phyloP scores from a whole-genome alignment of 768 basidiomycete species.

The Lyophyllum atratum region DNA sequence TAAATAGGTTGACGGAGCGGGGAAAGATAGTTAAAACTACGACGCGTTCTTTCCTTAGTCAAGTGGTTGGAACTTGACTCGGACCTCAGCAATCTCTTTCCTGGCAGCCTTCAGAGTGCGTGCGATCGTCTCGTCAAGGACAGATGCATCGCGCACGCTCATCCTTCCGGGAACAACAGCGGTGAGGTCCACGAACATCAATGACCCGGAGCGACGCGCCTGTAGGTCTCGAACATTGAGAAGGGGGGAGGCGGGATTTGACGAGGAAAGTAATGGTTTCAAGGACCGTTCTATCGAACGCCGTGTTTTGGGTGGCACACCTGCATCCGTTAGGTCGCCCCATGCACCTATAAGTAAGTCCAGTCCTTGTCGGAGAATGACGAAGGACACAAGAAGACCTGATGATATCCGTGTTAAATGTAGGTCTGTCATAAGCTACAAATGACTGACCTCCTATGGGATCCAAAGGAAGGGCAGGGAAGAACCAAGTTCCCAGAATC shows the following conservation, averaged over 20 bases:
- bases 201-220: slow-evolving; percentile 77
- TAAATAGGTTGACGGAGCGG: not conserved
- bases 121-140: slow-evolving; percentile 64
- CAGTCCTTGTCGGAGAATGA: slow-evolving; percentile 82
- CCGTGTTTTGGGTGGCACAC: slow-evolving; percentile 61
- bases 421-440: not conserved
- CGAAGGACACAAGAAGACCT: slow-evolving; percentile 88
- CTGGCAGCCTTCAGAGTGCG: slow-evolving; percentile 52
- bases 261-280: slow-evolving; percentile 47
- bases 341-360: slow-evolving; percentile 68
- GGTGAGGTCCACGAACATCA: slow-evolving; percentile 81
- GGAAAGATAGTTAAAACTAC: not conserved
- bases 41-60: slow-evolving; percentile 1
- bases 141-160: slow-evolving; percentile 58
- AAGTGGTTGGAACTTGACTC: slow-evolving; percentile 57
- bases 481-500: slow-evolving; percentile 87
- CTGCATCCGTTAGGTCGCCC: slow-evolving; percentile 83
- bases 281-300: slow-evolving; percentile 56
- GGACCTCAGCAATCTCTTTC: slow-evolving; percentile 73
- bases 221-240: slow-evolving; percentile 57
- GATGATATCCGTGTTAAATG: not conserved
- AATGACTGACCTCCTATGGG: slow-evolving; percentile 80
- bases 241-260: slow-evolving; percentile 34
- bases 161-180: slow-evolving; percentile 65
- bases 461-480: slow-evolving; percentile 86